These are phyloP conservation scores for Acer negundo DNA, from an alignment of 345 rosid species.

Conservation along the genomic window DNA sequence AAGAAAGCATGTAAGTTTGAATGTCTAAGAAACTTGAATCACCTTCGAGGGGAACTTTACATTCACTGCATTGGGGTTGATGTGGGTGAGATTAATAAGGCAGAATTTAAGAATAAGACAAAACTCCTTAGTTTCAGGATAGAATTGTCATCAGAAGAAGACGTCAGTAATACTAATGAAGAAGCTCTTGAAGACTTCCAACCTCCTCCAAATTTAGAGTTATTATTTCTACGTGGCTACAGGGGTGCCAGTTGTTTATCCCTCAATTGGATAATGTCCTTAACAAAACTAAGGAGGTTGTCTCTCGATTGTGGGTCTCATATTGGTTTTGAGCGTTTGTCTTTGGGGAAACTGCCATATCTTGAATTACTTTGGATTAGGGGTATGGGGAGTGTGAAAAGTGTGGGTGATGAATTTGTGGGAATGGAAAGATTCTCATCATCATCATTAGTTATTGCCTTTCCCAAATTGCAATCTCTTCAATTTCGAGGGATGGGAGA, in stretches of 20 bases:
- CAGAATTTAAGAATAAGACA: neutral
- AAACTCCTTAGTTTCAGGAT: neutral
- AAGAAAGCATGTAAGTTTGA: neutral
- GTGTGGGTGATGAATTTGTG: neutral
- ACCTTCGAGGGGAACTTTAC: neutral
- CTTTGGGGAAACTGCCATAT: neutral
- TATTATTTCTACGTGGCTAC: rapidly evolving
- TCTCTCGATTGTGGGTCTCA: neutral
- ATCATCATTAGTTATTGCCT: neutral
- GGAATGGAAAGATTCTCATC: neutral
- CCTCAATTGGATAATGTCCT: neutral
- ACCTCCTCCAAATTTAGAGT: conserved; percentile 6
- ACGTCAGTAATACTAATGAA: neutral
- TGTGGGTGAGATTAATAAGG: neutral
- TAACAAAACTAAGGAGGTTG: neutral
- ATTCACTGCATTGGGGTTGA: neutral
- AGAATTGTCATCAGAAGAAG: neutral
- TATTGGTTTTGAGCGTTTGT: neutral
- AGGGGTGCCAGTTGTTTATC: neutral
- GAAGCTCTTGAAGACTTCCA: neutral
- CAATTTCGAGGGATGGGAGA: neutral
- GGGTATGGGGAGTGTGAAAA: neutral
- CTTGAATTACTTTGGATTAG: neutral
- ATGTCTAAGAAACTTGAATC: neutral
- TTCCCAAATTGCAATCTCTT: conserved; percentile 7